These are phyloP conservation scores for Cercospora sojina DNA, from an alignment of 2,329 filamentous ascomycete species.

Conservation along the genomic window DNA sequence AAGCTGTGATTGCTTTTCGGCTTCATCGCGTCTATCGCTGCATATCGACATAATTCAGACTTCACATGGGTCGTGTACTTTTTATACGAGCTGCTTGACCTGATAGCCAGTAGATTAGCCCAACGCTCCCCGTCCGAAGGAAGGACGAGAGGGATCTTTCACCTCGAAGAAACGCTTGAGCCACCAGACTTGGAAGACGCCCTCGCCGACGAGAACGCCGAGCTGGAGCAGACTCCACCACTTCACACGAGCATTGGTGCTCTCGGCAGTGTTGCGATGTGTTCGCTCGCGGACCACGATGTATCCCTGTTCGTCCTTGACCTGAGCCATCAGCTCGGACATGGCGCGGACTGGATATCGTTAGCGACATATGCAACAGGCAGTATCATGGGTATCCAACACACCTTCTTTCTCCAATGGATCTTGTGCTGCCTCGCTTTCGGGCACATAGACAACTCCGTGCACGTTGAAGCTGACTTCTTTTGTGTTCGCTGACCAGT, in stretches of 20 bases:
- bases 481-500: slow-evolving; percentile 94
- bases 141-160: slow-evolving; percentile 33
- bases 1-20: slow-evolving; percentile 5
- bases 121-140: slow-evolving; percentile 33
- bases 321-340: slow-evolving; percentile 80
- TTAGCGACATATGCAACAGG: neutral
- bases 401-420: slow-evolving; percentile 87
- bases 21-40: slow-evolving; percentile 15
- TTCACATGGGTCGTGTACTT: slow-evolving; percentile 14
- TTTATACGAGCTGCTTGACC: slow-evolving; percentile 43
- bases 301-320: slow-evolving; percentile 97
- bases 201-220: slow-evolving; percentile 81
- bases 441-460: slow-evolving; percentile 94
- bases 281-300: slow-evolving; percentile 93
- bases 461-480: slow-evolving; percentile 99
- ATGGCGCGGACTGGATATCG: slow-evolving; percentile 69
- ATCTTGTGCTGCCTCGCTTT: slow-evolving; percentile 78
- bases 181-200: slow-evolving; percentile 99
- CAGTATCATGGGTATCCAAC: slow-evolving; percentile 27
- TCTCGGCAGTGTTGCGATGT: slow-evolving; percentile 97
- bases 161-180: slow-evolving; percentile 74
- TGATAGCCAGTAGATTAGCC: slow-evolving; percentile 34
- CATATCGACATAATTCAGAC: slow-evolving; percentile 12
- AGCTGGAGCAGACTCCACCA: slow-evolving; percentile 99
- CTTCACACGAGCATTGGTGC: slow-evolving; percentile 95